Percentiles rank a stretch among this genome's conserved stretches.
Evolutionary conservation across 2,329 filamentous ascomycete species (phyloP).

Genomic region (Claviceps monticola): DNA sequence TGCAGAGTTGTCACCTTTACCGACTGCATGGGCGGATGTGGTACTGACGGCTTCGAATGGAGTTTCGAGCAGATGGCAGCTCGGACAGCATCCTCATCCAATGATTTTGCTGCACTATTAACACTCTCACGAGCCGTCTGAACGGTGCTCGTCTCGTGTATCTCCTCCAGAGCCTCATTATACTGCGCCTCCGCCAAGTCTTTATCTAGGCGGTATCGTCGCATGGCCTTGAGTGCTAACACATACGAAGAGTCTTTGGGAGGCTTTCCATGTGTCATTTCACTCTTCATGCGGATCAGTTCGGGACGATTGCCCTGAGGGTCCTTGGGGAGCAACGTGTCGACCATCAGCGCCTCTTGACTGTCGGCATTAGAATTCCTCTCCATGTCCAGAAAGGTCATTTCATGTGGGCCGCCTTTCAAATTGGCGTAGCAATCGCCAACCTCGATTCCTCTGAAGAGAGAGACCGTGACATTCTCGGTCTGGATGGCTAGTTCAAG

Average conservation of each 20-base stretch:
- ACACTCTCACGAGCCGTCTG: not conserved
- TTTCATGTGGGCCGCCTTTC: conserved; percentile 4
- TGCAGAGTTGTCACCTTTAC: conserved; percentile 5
- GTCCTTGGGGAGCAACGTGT: not conserved
- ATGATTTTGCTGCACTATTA: not conserved
- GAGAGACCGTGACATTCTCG: conserved; percentile 1
- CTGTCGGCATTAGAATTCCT: not conserved
- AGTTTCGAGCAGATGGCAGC: conserved; percentile 4
- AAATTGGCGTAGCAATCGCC: conserved; percentile 5
- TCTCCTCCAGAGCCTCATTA: not conserved
- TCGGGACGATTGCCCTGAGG: not conserved
- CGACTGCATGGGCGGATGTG: conserved; percentile 4
- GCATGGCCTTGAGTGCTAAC: not conserved
- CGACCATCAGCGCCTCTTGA: not conserved
- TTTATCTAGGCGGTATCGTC: conserved; percentile 1
- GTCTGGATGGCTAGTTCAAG: conserved; percentile 4
- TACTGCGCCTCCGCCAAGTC: conserved; percentile 2
- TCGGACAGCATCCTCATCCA: not conserved
- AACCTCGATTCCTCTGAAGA: conserved; percentile 4
- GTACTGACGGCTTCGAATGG: conserved; percentile 4
- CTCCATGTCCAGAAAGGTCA: not conserved
- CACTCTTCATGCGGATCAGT: conserved; percentile 1
- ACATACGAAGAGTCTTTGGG: conserved; percentile 1
- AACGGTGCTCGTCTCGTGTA: not conserved
- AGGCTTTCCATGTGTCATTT: conserved; percentile 4